phyloP scores from a whole-genome alignment of 805 yeast genomes.

The Tetrapisispora taiwanensis region DNA sequence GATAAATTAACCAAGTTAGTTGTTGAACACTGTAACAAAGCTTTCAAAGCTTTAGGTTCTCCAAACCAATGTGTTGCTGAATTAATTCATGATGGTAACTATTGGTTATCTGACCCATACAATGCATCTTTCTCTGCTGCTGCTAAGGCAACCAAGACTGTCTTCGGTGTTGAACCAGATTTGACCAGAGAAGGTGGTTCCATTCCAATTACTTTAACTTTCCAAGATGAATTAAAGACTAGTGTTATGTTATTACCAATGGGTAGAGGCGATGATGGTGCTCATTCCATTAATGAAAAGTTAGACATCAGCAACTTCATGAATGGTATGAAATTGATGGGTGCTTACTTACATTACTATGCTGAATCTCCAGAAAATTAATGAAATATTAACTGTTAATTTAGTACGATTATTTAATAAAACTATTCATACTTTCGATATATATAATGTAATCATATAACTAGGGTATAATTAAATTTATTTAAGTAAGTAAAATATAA shows the following conservation, averaged over 20 bases:
- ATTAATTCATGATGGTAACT: constrained; percentile 87
- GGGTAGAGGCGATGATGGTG: constrained; percentile 99
- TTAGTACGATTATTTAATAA: not conserved
- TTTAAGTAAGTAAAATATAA: too few relatives aligned
- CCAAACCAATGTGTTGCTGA: constrained; percentile 66
- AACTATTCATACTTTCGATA: not conserved
- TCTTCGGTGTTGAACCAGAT: constrained; percentile 93
- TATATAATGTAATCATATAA: not conserved
- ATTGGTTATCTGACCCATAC: constrained; percentile 93
- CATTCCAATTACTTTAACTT: constrained; percentile 91
- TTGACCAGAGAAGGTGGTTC: constrained; percentile 99
- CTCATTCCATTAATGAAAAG: constrained; percentile 96
- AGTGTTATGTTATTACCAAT: constrained; percentile 85
- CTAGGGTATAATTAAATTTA: not conserved
- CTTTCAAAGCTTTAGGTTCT: constrained; percentile 58
- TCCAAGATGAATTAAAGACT: constrained; percentile 78
- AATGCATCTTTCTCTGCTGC: constrained; percentile 93
- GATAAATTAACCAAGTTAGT: constrained; percentile 71
- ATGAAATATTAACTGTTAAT: not conserved
- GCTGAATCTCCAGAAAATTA: constrained; percentile 33
- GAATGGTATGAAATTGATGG: constrained; percentile 86
- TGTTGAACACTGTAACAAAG: constrained; percentile 53
- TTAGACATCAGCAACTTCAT: constrained; percentile 80
- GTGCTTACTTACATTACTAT: constrained; percentile 87
- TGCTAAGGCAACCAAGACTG: constrained; percentile 83